Percentiles rank a stretch among this genome's conserved stretches.
Conservation (phyloP, 2,329 filamentous ascomycete genomes). For the Colletotrichum phormii region DNA sequence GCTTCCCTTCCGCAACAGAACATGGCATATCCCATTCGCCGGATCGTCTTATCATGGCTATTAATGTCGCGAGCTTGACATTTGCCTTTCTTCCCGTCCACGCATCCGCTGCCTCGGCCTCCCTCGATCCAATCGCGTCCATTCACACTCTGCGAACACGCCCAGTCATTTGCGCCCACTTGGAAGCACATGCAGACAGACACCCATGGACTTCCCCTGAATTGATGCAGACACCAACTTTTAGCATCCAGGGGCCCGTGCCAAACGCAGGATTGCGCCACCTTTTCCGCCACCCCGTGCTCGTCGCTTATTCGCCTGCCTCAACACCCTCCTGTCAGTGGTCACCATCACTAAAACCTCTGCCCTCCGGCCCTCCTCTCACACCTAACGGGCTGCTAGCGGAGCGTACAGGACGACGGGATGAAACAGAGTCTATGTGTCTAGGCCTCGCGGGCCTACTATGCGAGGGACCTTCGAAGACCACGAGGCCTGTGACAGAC, state of each 20-base stretch:
- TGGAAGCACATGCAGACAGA: slow-evolving; percentile 29
- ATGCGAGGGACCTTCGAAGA: not conserved
- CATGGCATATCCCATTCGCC: not conserved
- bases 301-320: slow-evolving; percentile 14
- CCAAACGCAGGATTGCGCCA: slow-evolving; percentile 3
- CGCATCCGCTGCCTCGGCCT: not conserved
- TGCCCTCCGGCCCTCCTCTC: not conserved
- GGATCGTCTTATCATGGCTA: not conserved
- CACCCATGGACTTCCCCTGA: slow-evolving; percentile 30
- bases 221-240: slow-evolving; percentile 24
- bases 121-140: not conserved
- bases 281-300: not conserved
- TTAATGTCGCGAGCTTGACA: not conserved
- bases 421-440: slow-evolving; percentile 9
- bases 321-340: slow-evolving; percentile 21
- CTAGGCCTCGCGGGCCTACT: not conserved
- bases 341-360: not conserved
- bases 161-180: slow-evolving; percentile 27
- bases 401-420: slow-evolving; percentile 7
- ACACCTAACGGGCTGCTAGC: not conserved
- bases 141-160: not conserved
- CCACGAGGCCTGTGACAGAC: not conserved
- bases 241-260: slow-evolving; percentile 20
- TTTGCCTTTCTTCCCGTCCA: not conserved
- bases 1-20: not conserved